A percentile compares a stretch with the other conserved stretches of the same genome.
These are phyloP conservation scores for Kwoniella newhampshirensis DNA, from an alignment of 768 basidiomycete species.

Conservation along the genomic window DNA sequence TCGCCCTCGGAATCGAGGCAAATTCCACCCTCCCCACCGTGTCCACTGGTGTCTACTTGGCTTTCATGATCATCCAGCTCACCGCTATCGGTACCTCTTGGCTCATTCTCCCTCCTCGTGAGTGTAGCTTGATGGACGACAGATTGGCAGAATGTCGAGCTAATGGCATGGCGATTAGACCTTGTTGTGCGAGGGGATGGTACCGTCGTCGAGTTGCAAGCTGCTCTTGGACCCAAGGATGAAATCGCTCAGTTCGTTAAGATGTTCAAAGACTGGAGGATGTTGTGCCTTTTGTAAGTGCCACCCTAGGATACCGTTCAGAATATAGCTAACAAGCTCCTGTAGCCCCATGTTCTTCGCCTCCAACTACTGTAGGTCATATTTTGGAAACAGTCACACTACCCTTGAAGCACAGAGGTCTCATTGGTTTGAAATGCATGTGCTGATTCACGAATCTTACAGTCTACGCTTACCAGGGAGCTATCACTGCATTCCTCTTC, in stretches of 20 bases:
- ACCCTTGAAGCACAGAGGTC: too few relatives aligned
- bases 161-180: conserved; percentile 51
- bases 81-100: conserved; percentile 54
- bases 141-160: neutral
- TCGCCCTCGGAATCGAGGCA: conserved; percentile 63
- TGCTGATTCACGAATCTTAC: conserved; percentile 27
- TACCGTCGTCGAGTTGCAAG: conserved; percentile 55
- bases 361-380: conserved; percentile 52
- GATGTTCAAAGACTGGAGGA: conserved; percentile 56
- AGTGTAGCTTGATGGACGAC: conserved; percentile 47
- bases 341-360: conserved; percentile 57
- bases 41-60: conserved; percentile 50
- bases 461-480: conserved; percentile 57
- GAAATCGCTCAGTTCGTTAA: conserved; percentile 38
- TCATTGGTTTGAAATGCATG: too few relatives aligned
- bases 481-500: conserved; percentile 55
- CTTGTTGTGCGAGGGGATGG: conserved; percentile 56
- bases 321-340: neutral
- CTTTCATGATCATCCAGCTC: conserved; percentile 58
- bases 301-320: neutral
- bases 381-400: too few relatives aligned
- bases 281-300: conserved; percentile 52
- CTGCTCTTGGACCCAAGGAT: conserved; percentile 39
- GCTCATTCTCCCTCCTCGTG: conserved; percentile 55
- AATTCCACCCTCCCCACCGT: conserved; percentile 57